Conservation (phyloP, 257 asterid species). For the Solanum corneliomulleri region DNA sequence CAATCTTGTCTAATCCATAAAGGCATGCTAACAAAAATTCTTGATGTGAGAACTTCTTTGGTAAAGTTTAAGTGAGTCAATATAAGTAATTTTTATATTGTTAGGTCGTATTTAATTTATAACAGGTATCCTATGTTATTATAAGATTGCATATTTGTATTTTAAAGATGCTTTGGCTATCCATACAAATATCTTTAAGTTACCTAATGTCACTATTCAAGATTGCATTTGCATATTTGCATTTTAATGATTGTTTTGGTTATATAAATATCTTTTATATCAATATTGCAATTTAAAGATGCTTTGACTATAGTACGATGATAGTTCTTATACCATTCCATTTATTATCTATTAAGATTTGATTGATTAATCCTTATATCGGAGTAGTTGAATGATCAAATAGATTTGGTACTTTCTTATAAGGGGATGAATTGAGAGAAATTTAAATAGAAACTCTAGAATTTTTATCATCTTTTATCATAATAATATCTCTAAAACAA, state of each 20-base stretch:
- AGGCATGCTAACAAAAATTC: not conserved
- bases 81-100: not conserved
- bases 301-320: too few species aligned
- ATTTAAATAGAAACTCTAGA: fast-evolving
- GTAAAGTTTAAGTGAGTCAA: not conserved
- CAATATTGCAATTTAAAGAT: too few species aligned
- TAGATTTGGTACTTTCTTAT: too few species aligned
- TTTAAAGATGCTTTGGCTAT: too few species aligned
- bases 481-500: too few species aligned
- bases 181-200: too few species aligned
- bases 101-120: not conserved
- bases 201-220: not conserved
- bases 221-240: too few species aligned
- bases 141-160: not conserved
- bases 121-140: not conserved
- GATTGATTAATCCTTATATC: too few species aligned
- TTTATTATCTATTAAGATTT: not conserved
- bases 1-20: not conserved
- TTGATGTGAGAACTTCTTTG: not conserved
- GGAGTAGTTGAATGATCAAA: not conserved
- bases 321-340: too few species aligned
- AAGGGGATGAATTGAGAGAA: too few species aligned
- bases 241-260: too few species aligned
- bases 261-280: not conserved
- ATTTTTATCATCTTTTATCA: not conserved